Percentiles rank a stretch among this genome's conserved stretches.
These are phyloP conservation scores for Cladochytrium replicatum DNA, from an alignment of 192 early-diverging fungal genomes.

Conservation along the genomic window DNA sequence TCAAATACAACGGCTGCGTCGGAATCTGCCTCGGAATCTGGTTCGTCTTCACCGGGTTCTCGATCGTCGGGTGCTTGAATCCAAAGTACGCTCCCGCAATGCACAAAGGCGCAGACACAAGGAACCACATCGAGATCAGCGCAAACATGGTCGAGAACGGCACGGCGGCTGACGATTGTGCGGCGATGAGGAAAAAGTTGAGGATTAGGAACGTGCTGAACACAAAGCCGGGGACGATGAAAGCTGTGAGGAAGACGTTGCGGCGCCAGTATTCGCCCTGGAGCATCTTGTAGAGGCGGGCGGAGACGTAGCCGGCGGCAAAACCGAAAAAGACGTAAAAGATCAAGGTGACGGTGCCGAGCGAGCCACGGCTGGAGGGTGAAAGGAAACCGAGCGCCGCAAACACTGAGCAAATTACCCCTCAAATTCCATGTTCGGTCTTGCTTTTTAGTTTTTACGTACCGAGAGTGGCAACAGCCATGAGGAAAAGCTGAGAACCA, in stretches of 20 bases:
- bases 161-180: constrained; percentile 77
- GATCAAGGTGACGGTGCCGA: constrained; percentile 79
- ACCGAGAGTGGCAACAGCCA: constrained; percentile 42
- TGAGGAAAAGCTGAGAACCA: constrained; percentile 43
- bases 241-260: constrained; percentile 73
- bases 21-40: constrained; percentile 89
- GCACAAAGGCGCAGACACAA: constrained; percentile 67
- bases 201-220: constrained; percentile 55
- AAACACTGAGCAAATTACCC: too few relatives aligned
- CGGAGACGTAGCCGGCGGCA: constrained; percentile 79
- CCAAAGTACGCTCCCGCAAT: constrained; percentile 83
- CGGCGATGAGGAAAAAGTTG: constrained; percentile 79
- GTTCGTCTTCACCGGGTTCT: constrained; percentile 84
- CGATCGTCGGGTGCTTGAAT: constrained; percentile 53
- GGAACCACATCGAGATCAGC: constrained; percentile 70
- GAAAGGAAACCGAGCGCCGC: constrained; percentile 94
- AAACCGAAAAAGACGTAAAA: constrained; percentile 83
- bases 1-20: constrained; percentile 59
- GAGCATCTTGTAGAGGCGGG: constrained; percentile 84
- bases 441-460: too few relatives aligned
- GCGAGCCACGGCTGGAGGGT: constrained; percentile 67
- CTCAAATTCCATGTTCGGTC: too few relatives aligned
- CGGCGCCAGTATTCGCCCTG: constrained; percentile 77
- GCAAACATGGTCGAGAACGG: constrained; percentile 80
- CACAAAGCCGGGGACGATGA: constrained; percentile 70